Base-by-base conservation (phyloP, 176 grass and related monocot species). In the Luzula sylvatica region DNA sequence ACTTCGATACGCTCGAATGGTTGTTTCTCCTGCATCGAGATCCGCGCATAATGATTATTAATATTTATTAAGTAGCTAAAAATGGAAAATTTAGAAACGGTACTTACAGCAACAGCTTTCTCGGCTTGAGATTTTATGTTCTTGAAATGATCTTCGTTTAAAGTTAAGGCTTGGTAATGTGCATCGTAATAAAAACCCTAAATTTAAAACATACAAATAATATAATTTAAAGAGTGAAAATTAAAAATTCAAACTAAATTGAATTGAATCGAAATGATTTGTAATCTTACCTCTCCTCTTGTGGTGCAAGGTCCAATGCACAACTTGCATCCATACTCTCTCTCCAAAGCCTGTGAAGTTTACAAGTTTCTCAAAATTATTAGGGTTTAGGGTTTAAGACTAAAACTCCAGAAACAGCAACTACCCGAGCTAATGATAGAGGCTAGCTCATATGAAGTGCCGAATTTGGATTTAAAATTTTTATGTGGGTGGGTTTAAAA, bases 141-240 rank as follows among this genome's bases (percentile, higher is more conserved):
- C 27, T 61, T 67, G 73, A 98, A 98, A 58, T 98, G 81, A 1
- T 76, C 69, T 15, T 98, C 92, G 27, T 82, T 98, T 71, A 98
- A 76, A 47, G 92, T 98, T 50, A 82, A 46, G 23, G 86, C 74
- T 25, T 80, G 30, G 71, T 98, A 98, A 58, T 79, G 79, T 46
- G 85, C 92, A 77, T 98, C 92, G 61, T 98, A 98, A 60, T 98
- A 98, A 68, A 98, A 98, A 61, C 92, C 92, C 85, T 96, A 50
- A 26, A 57, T 67, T 3, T n/a, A n/a, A 66, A 38, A 47, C 53
- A 67, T 58, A 30, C 5, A 68, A 63, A 64, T 51, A 51, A 8
- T 14, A 51, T 51, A 22, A 51, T 2, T 51, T 51, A 51, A 7
- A 51, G 46, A 8, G 17, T 19, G 15, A 22, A 17, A 19, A 51